Evolutionary conservation across 2,329 filamentous ascomycete species (phyloP), one percentile per base, ranked within the genome.

Genomic region (Diaporthe caulivora): DNA sequence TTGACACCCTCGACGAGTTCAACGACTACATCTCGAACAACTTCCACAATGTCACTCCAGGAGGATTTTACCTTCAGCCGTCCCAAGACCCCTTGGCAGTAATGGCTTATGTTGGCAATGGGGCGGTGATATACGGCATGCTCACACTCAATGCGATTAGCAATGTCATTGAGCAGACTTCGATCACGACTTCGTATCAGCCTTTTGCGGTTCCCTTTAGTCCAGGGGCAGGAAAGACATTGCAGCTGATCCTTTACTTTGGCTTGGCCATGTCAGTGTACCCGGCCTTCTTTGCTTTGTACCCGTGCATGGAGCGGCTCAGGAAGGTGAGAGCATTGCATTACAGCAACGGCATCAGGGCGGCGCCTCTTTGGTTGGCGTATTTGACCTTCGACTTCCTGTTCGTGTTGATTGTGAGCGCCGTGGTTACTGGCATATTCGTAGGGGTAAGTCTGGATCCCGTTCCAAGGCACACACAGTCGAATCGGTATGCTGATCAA

Each of bases 271-370:
- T 97, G 82, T 88, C 90, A 9, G 91, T 92, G 1, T 97, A 93
- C 78, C 95, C 95, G 0, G 94, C 93, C 18, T 95, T 98, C 85
- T 97, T 98, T 78, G 90, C 94, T 0, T 85, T 98, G 6, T 98
- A 98, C 79, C 94, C 95, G 0, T 97, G 94, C n/a, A 86, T 93
- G 37, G 95, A 98, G 82, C 89, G 95, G 34, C 86, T 95, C 15
- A 87, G 91, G 65, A 93, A 95, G 76, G 94, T 98, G 31, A 90
- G 95, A 68, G 93, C 93, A 21, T 86, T 98, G 40, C 93, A 98
- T 81, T 98, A 97, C 83, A 97, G 94, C 70, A 98, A 98, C 79
- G 95, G 95, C 60, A 95, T 98, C 37, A 88, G 94, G 17, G 92
- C 94, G 0, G 86, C 94, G 11, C 94, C 95, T 0, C 86, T 98